phyloP scores from a whole-genome alignment of 495 filamentous ascomycete species.

The Baudoinia panamericana region DNA sequence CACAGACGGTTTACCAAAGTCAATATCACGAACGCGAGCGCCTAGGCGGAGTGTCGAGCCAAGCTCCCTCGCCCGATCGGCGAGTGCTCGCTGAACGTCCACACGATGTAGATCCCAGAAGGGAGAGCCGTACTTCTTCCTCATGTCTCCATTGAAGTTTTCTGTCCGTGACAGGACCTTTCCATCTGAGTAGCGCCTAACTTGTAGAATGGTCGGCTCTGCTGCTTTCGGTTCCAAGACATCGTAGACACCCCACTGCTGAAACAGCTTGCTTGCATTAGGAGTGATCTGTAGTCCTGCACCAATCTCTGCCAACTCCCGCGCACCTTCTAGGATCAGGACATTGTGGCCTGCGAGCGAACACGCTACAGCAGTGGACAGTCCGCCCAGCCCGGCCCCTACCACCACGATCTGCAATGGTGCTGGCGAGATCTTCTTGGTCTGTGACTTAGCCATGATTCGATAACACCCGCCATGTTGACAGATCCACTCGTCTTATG shows the following conservation, averaged over 20 bases:
- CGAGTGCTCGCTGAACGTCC: constrained; percentile 24
- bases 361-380: constrained; percentile 50
- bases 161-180: constrained; percentile 23
- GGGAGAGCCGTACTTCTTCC: constrained; percentile 22
- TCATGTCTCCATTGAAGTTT: constrained; percentile 21
- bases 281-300: constrained; percentile 31
- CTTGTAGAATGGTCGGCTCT: constrained; percentile 17
- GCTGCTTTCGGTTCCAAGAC: constrained; percentile 19
- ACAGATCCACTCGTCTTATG: too few species aligned
- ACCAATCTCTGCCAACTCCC: constrained; percentile 41
- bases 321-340: constrained; percentile 48
- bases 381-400: constrained; percentile 56
- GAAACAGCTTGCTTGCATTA: constrained; percentile 27
- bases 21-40: constrained; percentile 19
- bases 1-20: constrained; percentile 16
- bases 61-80: constrained; percentile 21
- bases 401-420: constrained; percentile 40
- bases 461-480: too few species aligned
- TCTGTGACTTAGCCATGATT: constrained; percentile 2
- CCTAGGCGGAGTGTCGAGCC: constrained; percentile 20
- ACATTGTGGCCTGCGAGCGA: constrained; percentile 48
- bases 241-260: constrained; percentile 24
- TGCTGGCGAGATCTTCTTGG: constrained; percentile 1
- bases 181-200: constrained; percentile 24
- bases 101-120: constrained; percentile 28